Percentiles rank a stretch among this genome's conserved stretches.
Evolutionary conservation across 352 stramenopile species (phyloP).

Genomic region (Globisporangium mamillatum): DNA sequence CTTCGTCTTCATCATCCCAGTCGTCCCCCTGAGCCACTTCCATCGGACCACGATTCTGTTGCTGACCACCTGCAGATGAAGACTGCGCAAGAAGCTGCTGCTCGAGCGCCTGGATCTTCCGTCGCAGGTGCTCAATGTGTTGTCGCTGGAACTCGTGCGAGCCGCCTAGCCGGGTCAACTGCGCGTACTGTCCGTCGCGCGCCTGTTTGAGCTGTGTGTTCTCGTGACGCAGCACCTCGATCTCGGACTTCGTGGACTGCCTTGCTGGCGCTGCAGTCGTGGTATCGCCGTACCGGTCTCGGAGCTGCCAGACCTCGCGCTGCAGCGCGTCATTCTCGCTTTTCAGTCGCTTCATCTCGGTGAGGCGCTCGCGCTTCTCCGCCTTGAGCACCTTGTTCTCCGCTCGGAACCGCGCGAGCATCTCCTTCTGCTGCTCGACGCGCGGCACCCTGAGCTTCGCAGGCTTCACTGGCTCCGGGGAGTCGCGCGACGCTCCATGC

Average conservation of each 20-base stretch:
- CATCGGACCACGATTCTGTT: too few species aligned
- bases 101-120: slow-evolving; percentile 15
- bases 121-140: slow-evolving; percentile 13
- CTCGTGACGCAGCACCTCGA: slow-evolving; percentile 9
- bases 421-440: not conserved
- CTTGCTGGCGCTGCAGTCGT: too few species aligned
- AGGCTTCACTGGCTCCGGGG: not conserved
- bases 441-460: not conserved
- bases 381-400: not conserved
- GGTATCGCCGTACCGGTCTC: too few species aligned
- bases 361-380: not conserved
- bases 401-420: not conserved
- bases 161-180: slow-evolving; percentile 11
- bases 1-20: too few species aligned
- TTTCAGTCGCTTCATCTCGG: not conserved
- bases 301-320: not conserved
- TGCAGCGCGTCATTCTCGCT: not conserved
- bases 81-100: not conserved
- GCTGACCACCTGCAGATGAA: not conserved
- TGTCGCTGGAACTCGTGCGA: slow-evolving; percentile 17
- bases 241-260: slow-evolving; percentile 4
- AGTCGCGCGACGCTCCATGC: not conserved
- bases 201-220: slow-evolving; percentile 6
- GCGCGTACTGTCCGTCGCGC: slow-evolving; percentile 9
- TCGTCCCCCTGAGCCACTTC: too few species aligned